Evolutionary conservation across 352 stramenopile species (phyloP), one percentile per base, ranked within the genome.

Genomic region (Phytophthora nicotianae): DNA sequence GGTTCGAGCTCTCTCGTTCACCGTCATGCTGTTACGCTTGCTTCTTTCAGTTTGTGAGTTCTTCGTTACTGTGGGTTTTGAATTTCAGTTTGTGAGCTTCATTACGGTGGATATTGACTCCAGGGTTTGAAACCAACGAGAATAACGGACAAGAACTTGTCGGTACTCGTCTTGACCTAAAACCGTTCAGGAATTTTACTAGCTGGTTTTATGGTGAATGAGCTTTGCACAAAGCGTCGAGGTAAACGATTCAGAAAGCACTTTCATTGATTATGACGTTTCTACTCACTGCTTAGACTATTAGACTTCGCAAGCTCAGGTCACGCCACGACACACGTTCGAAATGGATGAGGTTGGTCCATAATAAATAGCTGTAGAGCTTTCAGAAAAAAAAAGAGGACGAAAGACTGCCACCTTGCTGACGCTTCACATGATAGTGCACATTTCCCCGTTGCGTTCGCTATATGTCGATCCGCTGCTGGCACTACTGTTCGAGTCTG

Each of bases 281-380:
- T 57, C 35, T 58, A 62, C 62, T 60, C 60, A 29, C 53, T 54
- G 57, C 48, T 65, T 55, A 27, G 52, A 27, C 23, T 68, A 37
- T 43, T 63, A 40, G n/a, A 42, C 27, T 60, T 45, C 65, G 50
- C 49, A 62, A 58, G 52, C 52, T 57, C 37, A 50, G 42, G 35
- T 59, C 42, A 70, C 64, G 56, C 51, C 20, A 73, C 53, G 48
- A 58, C 20, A 65, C 47, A 67, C 50, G 54, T 26, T 59, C 20
- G 37, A 53, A 32, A 63, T 62, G 35, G 47, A 58, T 67, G 41
- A 61, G 47, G 62, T 62, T 60, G 56, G 49, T 54, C 43, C 47
- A 61, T 63, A 73, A 77, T 77, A 77, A 77, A 77, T 74, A 77
- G 69, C 65, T 62, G 43, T 67, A 58, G 55, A 65, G 50, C 63